phyloP scores from a whole-genome alignment of 345 rosid genomes.

The Hibiscus mutabilis region DNA sequence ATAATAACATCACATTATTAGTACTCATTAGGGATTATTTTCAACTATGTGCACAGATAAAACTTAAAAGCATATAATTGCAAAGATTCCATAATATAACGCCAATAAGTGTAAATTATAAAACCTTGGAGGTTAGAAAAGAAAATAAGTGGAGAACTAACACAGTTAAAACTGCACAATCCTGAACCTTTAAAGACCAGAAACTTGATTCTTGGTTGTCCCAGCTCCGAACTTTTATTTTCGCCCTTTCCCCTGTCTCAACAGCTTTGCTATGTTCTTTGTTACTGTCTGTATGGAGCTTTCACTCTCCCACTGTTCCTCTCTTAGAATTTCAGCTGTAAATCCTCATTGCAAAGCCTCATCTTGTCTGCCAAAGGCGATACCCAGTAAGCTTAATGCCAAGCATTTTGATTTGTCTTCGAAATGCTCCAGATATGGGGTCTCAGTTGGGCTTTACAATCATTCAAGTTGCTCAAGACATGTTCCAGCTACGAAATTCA shows the following conservation, averaged over 20 bases:
- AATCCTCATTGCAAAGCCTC: constrained; percentile 15
- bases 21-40: too few species aligned
- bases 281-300: constrained; percentile 35
- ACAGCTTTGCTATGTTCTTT: not conserved
- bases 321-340: constrained; percentile 25
- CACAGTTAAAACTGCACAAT: not conserved
- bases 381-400: constrained; percentile 13
- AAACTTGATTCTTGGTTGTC: not conserved
- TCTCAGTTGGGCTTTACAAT: constrained; percentile 18
- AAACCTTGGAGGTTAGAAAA: not conserved
- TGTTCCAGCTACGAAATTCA: constrained; percentile 9
- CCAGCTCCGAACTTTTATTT: not conserved
- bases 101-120: too few species aligned
- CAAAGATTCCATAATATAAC: too few species aligned
- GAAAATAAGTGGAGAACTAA: not conserved
- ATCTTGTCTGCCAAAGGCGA: constrained; percentile 10
- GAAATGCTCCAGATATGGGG: constrained; percentile 8
- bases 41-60: too few species aligned
- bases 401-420: constrained; percentile 6
- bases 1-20: too few species aligned
- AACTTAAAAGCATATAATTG: too few species aligned
- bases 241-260: not conserved
- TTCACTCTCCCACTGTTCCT: constrained; percentile 20
- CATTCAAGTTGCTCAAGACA: constrained; percentile 18
- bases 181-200: constrained; percentile 5